Conservation (phyloP, 169 alveolate genomes). For the Plasmodium vivax region DNA sequence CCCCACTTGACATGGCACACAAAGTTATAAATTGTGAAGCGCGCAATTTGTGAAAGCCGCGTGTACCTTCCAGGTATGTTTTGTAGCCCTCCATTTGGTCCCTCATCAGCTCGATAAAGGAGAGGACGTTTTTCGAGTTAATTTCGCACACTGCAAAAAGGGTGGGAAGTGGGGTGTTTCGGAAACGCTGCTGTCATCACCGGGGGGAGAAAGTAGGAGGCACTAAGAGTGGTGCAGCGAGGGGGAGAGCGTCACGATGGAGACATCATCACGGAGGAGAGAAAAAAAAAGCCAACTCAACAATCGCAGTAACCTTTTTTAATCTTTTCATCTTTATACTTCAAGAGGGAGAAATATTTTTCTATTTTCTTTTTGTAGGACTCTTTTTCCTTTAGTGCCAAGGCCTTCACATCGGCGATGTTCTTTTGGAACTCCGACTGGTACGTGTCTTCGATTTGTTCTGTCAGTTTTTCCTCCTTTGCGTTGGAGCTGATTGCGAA, state of each 20-base stretch:
- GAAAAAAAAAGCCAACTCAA: neutral
- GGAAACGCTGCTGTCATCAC: neutral
- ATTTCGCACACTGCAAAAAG: constrained; percentile 40
- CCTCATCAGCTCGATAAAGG: constrained; percentile 24
- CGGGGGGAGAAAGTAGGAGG: neutral
- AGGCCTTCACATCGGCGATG: constrained; percentile 29
- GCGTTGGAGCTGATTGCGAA: neutral
- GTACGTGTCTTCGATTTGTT: neutral
- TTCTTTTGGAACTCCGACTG: constrained; percentile 41
- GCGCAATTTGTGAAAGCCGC: neutral
- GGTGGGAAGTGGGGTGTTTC: neutral
- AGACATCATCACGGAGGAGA: neutral
- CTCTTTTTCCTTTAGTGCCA: constrained; percentile 56
- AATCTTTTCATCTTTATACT: constrained; percentile 52
- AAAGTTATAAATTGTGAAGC: neutral
- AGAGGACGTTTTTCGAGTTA: constrained; percentile 30
- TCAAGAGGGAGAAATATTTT: constrained; percentile 50
- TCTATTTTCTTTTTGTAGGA: constrained; percentile 59
- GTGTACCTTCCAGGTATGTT: constrained; percentile 41
- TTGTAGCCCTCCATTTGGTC: constrained; percentile 61
- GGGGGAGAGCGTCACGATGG: neutral
- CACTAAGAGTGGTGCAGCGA: neutral
- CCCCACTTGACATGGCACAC: neutral
- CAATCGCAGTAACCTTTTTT: constrained; percentile 39
- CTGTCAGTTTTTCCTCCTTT: neutral